A percentile compares a stretch with the other conserved stretches of the same genome.
Evolutionary conservation across 495 filamentous ascomycete species (phyloP).

Genomic region (Aspergillus biplanus): DNA sequence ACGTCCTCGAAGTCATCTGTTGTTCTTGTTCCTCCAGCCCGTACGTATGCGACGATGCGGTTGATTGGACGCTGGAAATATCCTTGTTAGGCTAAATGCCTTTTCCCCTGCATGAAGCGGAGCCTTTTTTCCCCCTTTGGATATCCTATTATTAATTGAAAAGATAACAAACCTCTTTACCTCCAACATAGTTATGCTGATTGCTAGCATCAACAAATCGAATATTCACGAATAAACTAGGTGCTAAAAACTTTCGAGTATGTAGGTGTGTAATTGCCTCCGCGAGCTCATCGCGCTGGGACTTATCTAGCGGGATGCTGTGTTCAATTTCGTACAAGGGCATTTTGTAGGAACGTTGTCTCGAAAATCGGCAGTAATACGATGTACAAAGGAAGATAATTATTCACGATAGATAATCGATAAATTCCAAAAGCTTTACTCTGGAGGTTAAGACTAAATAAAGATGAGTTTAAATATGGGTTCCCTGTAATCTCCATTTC

Average conservation of each 20-base stretch:
- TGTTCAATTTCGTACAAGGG: constrained; percentile 43
- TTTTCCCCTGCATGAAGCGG: too few relatives aligned
- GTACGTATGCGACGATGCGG: constrained; percentile 30
- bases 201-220: constrained; percentile 27
- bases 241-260: constrained; percentile 35
- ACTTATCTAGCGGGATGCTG: constrained; percentile 26
- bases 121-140: too few relatives aligned
- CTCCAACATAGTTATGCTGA: constrained; percentile 28
- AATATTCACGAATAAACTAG: constrained; percentile 40
- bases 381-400: not conserved
- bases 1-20: constrained; percentile 24
- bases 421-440: not conserved
- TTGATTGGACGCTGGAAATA: constrained; percentile 21
- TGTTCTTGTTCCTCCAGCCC: constrained; percentile 26
- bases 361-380: not conserved
- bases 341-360: constrained; percentile 24
- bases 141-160: not conserved
- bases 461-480: not conserved
- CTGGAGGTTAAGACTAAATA: not conserved
- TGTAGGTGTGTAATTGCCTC: constrained; percentile 34
- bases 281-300: constrained; percentile 35
- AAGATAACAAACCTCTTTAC: constrained; percentile 16
- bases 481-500: not conserved
- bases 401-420: not conserved
- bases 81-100: not conserved